A percentile compares a stretch with the other conserved stretches of the same genome.
Conservation (phyloP, 352 stramenopile genomes). For the Phytophthora hibernalis region DNA sequence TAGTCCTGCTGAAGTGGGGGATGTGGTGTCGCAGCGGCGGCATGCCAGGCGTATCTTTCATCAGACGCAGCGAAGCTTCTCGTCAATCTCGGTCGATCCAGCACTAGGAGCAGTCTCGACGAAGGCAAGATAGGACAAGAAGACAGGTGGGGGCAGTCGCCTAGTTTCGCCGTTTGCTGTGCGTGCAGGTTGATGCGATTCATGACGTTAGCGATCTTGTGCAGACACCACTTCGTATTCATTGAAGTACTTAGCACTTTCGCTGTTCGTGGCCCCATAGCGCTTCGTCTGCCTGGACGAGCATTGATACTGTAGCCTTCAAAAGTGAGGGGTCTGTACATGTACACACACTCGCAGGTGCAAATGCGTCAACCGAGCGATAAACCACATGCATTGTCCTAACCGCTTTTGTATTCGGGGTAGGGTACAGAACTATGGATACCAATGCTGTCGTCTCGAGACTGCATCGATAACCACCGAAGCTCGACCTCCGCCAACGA, state of each 20-base stretch:
- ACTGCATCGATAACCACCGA: too few species aligned
- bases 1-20: not conserved
- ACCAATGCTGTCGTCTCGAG: too few species aligned
- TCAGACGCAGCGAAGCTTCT: not conserved
- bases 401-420: too few species aligned
- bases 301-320: not conserved
- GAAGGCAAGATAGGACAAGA: slow-evolving; percentile 1
- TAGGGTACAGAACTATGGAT: too few species aligned
- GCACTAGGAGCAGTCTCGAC: not conserved
- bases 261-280: not conserved
- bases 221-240: not conserved
- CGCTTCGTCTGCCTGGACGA: not conserved
- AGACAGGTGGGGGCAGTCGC: not conserved
- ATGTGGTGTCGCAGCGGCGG: not conserved
- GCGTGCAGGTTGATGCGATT: not conserved
- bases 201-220: not conserved
- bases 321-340: not conserved
- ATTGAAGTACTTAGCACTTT: slow-evolving; percentile 3
- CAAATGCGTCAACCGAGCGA: not conserved
- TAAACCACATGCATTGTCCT: too few species aligned
- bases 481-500: too few species aligned
- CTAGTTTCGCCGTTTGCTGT: not conserved
- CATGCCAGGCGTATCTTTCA: not conserved
- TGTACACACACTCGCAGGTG: not conserved
- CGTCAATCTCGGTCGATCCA: not conserved